Base-by-base conservation (phyloP, 2,329 filamentous ascomycete genomes). In the Xylogone sp. region DNA sequence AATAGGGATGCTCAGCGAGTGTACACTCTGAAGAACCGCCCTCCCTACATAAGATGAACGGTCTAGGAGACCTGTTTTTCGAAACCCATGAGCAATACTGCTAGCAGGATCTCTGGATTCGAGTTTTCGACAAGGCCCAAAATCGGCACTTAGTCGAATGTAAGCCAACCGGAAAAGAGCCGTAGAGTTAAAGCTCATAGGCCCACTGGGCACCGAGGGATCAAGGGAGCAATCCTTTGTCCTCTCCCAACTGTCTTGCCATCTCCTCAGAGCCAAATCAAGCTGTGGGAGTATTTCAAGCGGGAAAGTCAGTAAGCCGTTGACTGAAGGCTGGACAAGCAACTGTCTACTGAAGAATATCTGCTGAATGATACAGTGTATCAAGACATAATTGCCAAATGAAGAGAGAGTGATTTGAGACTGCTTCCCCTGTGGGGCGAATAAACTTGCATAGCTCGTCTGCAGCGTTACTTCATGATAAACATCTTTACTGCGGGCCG, bases 361-460 rank as follows among this genome's bases (percentile, higher is more conserved):
- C 55, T 88, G 84, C 60, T 90, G 86, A 10, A 88, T 77, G 22
- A 90, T 66, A 3, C 84, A 85, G 60, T 89, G 86, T 2, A 89
- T 85, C 39, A 90, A 72, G 4, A 87, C 79, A 56, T 90, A 88
- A 27, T 50, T 50, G 19, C 21, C n/a, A 13, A 49, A 49, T 24
- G 47, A 43, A 27, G 47, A 49, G 5, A 49, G 7, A 19, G 16
- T 29, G 18, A 24, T 39, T 13, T 49, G 21, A 24, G 13, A 12
- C 1, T 20, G 10, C 9, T 27, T 31, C 19, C 34, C 19, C 8
- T 20, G 16, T 3, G 19, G 19, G 20, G 5, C 8, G 13, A 29
- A 49, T 7, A 49, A 22, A 31, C 13, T 27, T n/a, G 21, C 13
- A 20, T 27, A 21, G 16, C 34, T 24, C 44, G 27, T 19, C 22